Evolutionary conservation across 2,329 filamentous ascomycete species (phyloP).

Genomic region (Diatrype stigma): DNA sequence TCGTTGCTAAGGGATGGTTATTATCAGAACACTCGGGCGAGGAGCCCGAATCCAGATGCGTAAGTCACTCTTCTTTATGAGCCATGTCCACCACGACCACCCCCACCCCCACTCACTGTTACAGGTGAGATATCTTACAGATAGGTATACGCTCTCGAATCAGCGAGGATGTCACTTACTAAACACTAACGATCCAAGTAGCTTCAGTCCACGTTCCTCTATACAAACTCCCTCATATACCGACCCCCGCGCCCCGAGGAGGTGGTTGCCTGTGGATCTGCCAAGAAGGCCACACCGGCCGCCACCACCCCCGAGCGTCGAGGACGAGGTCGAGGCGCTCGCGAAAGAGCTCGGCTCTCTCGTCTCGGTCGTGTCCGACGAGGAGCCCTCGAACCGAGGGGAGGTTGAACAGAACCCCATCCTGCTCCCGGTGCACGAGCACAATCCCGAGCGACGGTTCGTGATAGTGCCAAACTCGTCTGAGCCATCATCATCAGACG

Average conservation of each 20-base stretch:
- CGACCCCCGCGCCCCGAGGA: conserved; percentile 17
- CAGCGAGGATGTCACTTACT: conserved; percentile 8
- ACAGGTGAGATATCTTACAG: too few relatives aligned
- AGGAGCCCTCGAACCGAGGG: conserved; percentile 58
- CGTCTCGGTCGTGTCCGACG: conserved; percentile 33
- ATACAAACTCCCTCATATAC: conserved; percentile 17
- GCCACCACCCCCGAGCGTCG: conserved; percentile 62
- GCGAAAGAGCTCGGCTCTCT: conserved; percentile 53
- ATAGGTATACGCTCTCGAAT: too few relatives aligned
- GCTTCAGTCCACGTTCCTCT: conserved; percentile 10
- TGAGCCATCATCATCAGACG: conserved; percentile 22
- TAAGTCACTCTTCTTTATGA: conserved; percentile 15
- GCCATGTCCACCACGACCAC: conserved; percentile 3
- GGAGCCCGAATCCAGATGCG: conserved; percentile 19
- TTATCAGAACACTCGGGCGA: conserved; percentile 25
- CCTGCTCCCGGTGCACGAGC: conserved; percentile 57
- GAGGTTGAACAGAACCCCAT: conserved; percentile 65
- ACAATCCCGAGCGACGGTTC: conserved; percentile 62
- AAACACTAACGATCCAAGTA: conserved; percentile 13
- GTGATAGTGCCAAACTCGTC: conserved; percentile 47
- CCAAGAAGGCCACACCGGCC: conserved; percentile 30
- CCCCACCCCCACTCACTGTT: too few relatives aligned
- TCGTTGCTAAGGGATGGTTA: conserved; percentile 26
- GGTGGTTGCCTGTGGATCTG: conserved; percentile 12
- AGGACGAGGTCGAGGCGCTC: conserved; percentile 63